A percentile compares a stretch with the other conserved stretches of the same genome.
Evolutionary conservation across 257 asterid genomes (phyloP).

Genomic region (Thymus quinquecostatus): DNA sequence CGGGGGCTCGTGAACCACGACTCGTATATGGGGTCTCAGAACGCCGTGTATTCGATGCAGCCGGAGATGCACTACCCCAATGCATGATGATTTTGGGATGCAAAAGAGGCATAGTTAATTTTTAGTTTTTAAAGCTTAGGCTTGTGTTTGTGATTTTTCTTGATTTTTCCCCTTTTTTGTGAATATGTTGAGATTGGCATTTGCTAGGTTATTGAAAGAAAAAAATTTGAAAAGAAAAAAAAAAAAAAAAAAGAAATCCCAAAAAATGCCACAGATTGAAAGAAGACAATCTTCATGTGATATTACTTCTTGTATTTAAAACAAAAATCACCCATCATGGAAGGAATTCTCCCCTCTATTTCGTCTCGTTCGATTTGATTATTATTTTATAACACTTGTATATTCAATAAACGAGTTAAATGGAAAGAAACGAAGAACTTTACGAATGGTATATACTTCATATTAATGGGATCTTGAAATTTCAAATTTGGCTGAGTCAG

Average conservation of each 20-base stretch:
- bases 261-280: slow-evolving; percentile 35
- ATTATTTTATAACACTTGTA: too few species aligned
- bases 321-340: slow-evolving; percentile 25
- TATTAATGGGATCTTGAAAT: not conserved
- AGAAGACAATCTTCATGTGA: slow-evolving; percentile 35
- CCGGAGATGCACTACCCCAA: slow-evolving; percentile 61
- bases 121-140: slow-evolving; percentile 43
- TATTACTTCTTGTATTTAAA: slow-evolving; percentile 37
- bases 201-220: slow-evolving; percentile 20
- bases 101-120: slow-evolving; percentile 30
- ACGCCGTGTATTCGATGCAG: slow-evolving; percentile 68
- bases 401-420: too few species aligned
- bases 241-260: not conserved
- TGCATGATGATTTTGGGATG: slow-evolving; percentile 51
- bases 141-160: slow-evolving; percentile 44
- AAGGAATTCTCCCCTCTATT: slow-evolving; percentile 20
- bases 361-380: too few species aligned
- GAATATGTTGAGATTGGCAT: slow-evolving; percentile 51
- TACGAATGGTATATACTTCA: slow-evolving; percentile 23
- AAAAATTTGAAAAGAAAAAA: not conserved
- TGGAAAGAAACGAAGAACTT: too few species aligned
- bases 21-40: slow-evolving; percentile 60
- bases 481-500: slow-evolving; percentile 42
- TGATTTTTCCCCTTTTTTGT: slow-evolving; percentile 37
- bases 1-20: slow-evolving; percentile 48